Base-by-base conservation (phyloP, 441 rosid genomes). In the Pelargonium fulgidum region DNA sequence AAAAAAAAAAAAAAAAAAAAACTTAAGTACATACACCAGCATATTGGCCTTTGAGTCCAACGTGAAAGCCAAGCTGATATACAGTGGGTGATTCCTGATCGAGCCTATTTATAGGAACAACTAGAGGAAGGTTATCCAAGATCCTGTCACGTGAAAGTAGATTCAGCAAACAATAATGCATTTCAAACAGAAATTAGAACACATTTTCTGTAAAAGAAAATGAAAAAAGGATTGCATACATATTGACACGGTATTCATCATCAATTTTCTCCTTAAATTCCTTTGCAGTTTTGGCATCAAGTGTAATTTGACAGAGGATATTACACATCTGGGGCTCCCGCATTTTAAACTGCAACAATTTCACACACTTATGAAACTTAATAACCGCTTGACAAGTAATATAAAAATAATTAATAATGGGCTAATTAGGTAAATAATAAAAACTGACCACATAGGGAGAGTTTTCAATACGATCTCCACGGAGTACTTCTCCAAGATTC, bases 401-500 rank as follows among this genome's bases (percentile, higher is more conserved):
- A 13, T 13, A n/a, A 50, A 50, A 50, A 13, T n/a, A 44, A 16
- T 13, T 50, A 50, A 66, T 71, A 65, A 68, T 24, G 48, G 16
- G 62, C 29, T 58, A 19, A 56, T 17, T 8, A 61, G 47, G 9
- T 1, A 26, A 61, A 12, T 36, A 11, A 19, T 52, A 14, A 68
- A 69, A 65, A 79, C 78, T 67, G 59, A 85, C 91, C 87, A 72
- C 85, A 64, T 79, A 82, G 68, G 85, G 83, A 0, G 86, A 82
- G 76, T 84, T 87, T 19, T 87, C 91, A 22, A 87, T 85, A 0
- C 89, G 85, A 72, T 87, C 91, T 66, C 91, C 91, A 7, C 89
- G 89, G 66, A 87, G 87, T n/a, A 87, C 91, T 80, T 87, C 89
- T 8, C 91, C 87, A 64, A 87, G 91, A 77, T 87, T 87, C 80